Conservation (phyloP, 495 filamentous ascomycete genomes). For the Podospora fimiseda region DNA sequence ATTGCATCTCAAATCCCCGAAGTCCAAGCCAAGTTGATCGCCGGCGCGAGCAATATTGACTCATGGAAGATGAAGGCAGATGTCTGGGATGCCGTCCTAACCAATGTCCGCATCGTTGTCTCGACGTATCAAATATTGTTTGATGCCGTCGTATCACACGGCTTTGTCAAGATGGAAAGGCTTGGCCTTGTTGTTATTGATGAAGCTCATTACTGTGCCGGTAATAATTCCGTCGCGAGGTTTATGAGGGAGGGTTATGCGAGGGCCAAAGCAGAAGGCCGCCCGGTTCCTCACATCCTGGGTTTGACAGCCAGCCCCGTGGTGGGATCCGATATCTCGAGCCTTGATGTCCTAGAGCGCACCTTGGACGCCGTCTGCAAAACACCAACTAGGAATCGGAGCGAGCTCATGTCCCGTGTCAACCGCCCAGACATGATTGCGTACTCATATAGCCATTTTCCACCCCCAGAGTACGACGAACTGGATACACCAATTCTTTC, state of each 20-base stretch:
- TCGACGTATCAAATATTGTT: conserved; percentile 71
- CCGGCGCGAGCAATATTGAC: conserved; percentile 62
- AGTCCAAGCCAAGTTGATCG: conserved; percentile 57
- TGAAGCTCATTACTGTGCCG: conserved; percentile 73
- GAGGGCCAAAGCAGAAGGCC: conserved; percentile 25
- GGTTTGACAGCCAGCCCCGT: conserved; percentile 84
- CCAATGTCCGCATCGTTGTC: conserved; percentile 63
- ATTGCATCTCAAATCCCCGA: conserved; percentile 57
- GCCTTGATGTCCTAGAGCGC: conserved; percentile 57
- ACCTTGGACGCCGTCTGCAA: conserved; percentile 69
- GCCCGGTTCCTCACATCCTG: conserved; percentile 61
- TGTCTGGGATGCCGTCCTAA: conserved; percentile 68
- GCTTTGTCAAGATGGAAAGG: conserved; percentile 62
- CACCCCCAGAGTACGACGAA: conserved; percentile 1
- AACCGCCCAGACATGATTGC: conserved; percentile 58
- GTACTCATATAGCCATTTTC: conserved; percentile 37
- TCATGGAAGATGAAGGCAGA: conserved; percentile 61
- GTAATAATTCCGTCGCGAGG: conserved; percentile 58
- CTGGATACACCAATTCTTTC: conserved; percentile 24
- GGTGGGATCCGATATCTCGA: conserved; percentile 46
- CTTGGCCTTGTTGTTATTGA: conserved; percentile 78
- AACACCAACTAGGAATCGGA: conserved; percentile 64
- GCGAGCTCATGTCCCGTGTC: conserved; percentile 61
- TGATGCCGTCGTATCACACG: conserved; percentile 78
- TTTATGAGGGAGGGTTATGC: conserved; percentile 78